A percentile compares a stretch with the other conserved stretches of the same genome.
Evolutionary conservation across 176 grass and related monocot species (phyloP).

Genomic region (Poa pratensis): DNA sequence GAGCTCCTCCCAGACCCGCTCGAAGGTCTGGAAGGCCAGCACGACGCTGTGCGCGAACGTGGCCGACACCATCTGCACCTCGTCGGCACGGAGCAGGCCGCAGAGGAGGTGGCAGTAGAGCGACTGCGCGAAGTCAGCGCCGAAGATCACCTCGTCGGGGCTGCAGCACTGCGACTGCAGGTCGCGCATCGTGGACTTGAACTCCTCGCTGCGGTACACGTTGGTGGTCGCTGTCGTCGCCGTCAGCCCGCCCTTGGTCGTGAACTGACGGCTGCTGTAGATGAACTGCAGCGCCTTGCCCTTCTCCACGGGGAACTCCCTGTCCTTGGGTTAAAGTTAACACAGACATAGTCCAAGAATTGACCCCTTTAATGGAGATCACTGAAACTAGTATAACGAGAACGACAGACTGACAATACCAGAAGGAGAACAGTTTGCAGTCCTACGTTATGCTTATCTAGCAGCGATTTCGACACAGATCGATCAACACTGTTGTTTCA

Average conservation of each 20-base stretch:
- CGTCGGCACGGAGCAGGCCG: slow-evolving; percentile 61
- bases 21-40: slow-evolving; percentile 79
- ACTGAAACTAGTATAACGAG: not conserved
- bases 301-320: slow-evolving; percentile 71
- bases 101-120: slow-evolving; percentile 95
- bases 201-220: slow-evolving; percentile 69
- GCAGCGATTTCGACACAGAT: not conserved
- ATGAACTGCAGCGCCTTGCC: slow-evolving; percentile 94
- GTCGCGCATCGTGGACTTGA: slow-evolving; percentile 70
- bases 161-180: slow-evolving; percentile 76
- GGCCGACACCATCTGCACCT: slow-evolving; percentile 76
- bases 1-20: slow-evolving; percentile 84
- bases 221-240: slow-evolving; percentile 89
- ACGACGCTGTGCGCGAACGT: slow-evolving; percentile 94
- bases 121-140: slow-evolving; percentile 73
- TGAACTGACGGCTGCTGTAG: slow-evolving; percentile 79
- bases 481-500: not conserved
- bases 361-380: slow-evolving; percentile 6
- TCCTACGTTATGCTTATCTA: not conserved
- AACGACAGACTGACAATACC: not conserved
- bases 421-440: not conserved
- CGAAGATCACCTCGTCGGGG: slow-evolving; percentile 82
- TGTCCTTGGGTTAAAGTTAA: slow-evolving; percentile 34
- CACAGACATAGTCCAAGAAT: not conserved
- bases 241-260: slow-evolving; percentile 66